These are phyloP conservation scores for Pholiota conissans DNA, from an alignment of 768 basidiomycete species.

Conservation along the genomic window DNA sequence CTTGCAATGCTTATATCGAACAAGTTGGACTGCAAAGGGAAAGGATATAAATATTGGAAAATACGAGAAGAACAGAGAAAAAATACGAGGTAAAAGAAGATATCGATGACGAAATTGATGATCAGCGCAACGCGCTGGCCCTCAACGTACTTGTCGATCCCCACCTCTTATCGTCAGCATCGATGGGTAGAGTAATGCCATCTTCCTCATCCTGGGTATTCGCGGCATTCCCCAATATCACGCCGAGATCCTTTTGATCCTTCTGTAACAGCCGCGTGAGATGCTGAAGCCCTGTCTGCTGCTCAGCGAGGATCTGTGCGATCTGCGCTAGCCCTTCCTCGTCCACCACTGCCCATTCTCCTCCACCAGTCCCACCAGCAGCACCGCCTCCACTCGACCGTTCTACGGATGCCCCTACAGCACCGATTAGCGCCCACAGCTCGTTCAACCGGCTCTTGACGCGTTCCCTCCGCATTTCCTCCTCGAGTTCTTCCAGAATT, in stretches of 20 bases:
- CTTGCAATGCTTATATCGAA: neutral
- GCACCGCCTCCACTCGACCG: conserved; percentile 36
- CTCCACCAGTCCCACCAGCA: conserved; percentile 11
- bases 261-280: conserved; percentile 73
- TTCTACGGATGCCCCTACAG: conserved; percentile 63
- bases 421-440: conserved; percentile 82
- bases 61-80: neutral
- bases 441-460: conserved; percentile 77
- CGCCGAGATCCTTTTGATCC: conserved; percentile 61
- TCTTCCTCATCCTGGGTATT: conserved; percentile 9
- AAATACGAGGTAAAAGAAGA: neutral
- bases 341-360: conserved; percentile 85
- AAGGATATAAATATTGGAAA: neutral
- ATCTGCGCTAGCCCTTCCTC: conserved; percentile 81
- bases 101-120: neutral
- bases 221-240: conserved; percentile 49
- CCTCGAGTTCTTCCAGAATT: conserved; percentile 71
- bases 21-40: neutral
- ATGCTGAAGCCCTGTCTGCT: conserved; percentile 80
- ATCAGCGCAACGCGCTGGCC: conserved; percentile 35
- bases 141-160: conserved; percentile 35
- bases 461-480: conserved; percentile 65
- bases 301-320: conserved; percentile 73
- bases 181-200: conserved; percentile 7
- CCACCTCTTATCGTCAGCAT: conserved; percentile 29